Evolutionary conservation across 352 stramenopile genomes (phyloP), one percentile per base, ranked within the genome.

Genomic region (Globisporangium parvum): DNA sequence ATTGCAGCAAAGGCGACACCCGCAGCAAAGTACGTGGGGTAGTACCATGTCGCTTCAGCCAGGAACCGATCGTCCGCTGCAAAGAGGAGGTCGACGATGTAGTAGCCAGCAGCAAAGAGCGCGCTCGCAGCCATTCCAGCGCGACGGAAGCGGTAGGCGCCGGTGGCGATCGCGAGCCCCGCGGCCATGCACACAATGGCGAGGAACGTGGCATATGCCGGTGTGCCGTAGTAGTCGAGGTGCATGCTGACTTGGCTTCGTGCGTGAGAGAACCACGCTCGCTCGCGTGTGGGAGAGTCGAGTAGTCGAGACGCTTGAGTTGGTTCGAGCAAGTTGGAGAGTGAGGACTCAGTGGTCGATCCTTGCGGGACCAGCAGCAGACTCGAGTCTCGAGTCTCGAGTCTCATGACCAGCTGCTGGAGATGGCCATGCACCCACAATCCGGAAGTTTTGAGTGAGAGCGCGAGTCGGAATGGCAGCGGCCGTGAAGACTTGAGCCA

Each of bases 21-120:
- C 10, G 41, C 41, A 14, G 18, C 41, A 47, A 47, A 21, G 20
- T 24, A 47, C 18, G 41, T 14, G 5, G 18, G 17, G 41, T 47
- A 47, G 41, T 47, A 47, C 41, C 17, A 21, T 5, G 15, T 47
- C 20, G 17, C 18, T 21, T 23, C 18, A 11, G 20, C 41, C 5
- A 47, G 20, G 15, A 47, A 23, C 18, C 11, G 17, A 0, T 6
- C 9, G 41, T 47, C 41, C 15, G 21, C 3, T 3, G 17, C 20
- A 14, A 14, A 24, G 41, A 47, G 41, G 9, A 47, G 17, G 4
- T 14, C 11, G 6, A 12, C 26, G 41, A 24, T 24, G 20, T 26
- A 47, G 39, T 47, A 17, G 21, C 40, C 3, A 37, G 23, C 21
- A 50, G 48, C 50, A 56, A 58, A 55, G 53, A 55, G 54, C 42